Percentiles rank a stretch among this genome's conserved stretches.
Conservation (phyloP, 176 grass and related monocot genomes). For the Oryza officinalis region DNA sequence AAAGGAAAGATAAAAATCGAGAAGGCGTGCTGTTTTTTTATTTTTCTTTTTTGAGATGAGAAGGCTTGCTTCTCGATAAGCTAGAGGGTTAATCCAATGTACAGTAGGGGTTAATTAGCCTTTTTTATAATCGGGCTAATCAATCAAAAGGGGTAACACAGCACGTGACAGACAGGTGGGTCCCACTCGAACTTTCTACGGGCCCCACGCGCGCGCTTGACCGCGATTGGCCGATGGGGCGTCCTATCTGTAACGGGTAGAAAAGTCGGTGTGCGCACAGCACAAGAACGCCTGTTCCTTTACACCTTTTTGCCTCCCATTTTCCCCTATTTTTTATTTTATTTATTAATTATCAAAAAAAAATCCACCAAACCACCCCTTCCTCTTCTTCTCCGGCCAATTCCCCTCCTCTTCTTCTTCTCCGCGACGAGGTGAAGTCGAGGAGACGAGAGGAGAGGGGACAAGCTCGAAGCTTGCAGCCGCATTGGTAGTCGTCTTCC, state of each 20-base stretch:
- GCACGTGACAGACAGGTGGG: slow-evolving; percentile 36
- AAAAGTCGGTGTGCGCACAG: slow-evolving; percentile 16
- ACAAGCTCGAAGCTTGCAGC: not conserved
- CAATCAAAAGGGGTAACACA: not conserved
- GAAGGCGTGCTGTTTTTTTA: too few relatives aligned
- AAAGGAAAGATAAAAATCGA: not conserved
- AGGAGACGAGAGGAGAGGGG: not conserved
- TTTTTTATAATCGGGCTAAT: not conserved
- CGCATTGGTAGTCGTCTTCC: slow-evolving; percentile 18
- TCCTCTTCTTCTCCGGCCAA: not conserved
- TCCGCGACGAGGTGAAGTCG: not conserved
- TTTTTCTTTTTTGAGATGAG: too few relatives aligned
- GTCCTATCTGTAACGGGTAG: slow-evolving; percentile 41
- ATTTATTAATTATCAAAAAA: not conserved
- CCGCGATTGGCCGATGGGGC: slow-evolving; percentile 34
- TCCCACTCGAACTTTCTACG: slow-evolving; percentile 20
- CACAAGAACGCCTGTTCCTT: slow-evolving; percentile 6
- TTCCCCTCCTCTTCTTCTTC: not conserved
- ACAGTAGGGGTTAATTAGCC: too few relatives aligned
- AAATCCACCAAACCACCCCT: slow-evolving; percentile 22
- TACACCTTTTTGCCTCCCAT: not conserved
- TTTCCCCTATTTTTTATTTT: not conserved
- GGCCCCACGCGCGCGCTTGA: slow-evolving; percentile 30
- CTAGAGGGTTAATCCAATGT: too few relatives aligned
- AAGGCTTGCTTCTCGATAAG: too few relatives aligned